These are phyloP conservation scores for Elsinoe arachidis DNA, from an alignment of 2,329 filamentous ascomycete genomes.

Conservation along the genomic window DNA sequence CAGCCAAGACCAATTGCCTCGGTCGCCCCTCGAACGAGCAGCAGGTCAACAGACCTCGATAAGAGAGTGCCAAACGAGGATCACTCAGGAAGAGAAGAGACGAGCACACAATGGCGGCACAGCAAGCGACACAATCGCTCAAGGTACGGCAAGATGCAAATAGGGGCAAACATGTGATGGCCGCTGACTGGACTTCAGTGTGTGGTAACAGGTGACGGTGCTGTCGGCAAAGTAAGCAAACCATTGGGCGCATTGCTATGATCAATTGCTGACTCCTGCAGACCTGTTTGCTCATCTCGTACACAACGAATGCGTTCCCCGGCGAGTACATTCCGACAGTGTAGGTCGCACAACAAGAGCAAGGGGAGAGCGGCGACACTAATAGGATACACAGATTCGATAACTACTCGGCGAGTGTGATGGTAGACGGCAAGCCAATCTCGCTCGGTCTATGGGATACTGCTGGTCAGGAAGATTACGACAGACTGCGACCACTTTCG, in stretches of 20 bases:
- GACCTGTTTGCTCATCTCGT: slow-evolving; percentile 98
- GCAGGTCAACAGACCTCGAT: not conserved
- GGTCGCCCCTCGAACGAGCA: not conserved
- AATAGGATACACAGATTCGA: slow-evolving; percentile 60
- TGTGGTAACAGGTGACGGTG: slow-evolving; percentile 98
- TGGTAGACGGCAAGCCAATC: slow-evolving; percentile 97
- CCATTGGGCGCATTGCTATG: slow-evolving; percentile 15
- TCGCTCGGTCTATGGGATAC: slow-evolving; percentile 98
- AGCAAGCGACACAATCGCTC: slow-evolving; percentile 78
- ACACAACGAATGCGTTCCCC: slow-evolving; percentile 99
- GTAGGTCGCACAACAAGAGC: slow-evolving; percentile 42
- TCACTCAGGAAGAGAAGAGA: not conserved
- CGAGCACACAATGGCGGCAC: slow-evolving; percentile 52
- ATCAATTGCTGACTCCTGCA: slow-evolving; percentile 30
- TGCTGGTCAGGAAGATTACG: slow-evolving; percentile 96
- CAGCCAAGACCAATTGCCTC: not conserved
- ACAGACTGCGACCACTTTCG: slow-evolving; percentile 84
- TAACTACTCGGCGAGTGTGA: slow-evolving; percentile 98
- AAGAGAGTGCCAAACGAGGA: not conserved
- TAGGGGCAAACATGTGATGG: slow-evolving; percentile 15
- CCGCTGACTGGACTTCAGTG: slow-evolving; percentile 50
- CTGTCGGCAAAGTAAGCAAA: slow-evolving; percentile 84
- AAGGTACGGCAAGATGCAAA: slow-evolving; percentile 52
- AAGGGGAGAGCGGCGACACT: slow-evolving; percentile 9
- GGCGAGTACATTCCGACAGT: slow-evolving; percentile 99